Evolutionary conservation across 208 protist species (phyloP), one percentile per base, ranked within the genome.

Genomic region (Leishmania amazonensis): DNA sequence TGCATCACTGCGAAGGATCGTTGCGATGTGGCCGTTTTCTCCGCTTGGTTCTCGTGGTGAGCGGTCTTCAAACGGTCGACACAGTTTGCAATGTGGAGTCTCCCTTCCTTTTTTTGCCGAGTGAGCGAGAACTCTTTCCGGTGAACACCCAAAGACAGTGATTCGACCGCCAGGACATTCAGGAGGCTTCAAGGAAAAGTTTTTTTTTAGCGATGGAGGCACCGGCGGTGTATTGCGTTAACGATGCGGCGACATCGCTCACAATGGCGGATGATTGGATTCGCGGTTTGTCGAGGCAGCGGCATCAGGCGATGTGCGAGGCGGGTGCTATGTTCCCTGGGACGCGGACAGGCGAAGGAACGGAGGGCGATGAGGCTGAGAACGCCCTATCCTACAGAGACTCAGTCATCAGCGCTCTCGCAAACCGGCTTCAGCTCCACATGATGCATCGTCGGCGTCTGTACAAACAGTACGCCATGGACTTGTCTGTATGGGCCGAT

Each of bases 401-500:
- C 35, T 45, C 31, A 21, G 0, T 0, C 65, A n/a, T 1, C 19
- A 24, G 15, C 1, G 15, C 3, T 7, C 40, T 2, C 38, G 47
- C 65, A 8, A 45, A 83, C 57, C 47, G 51, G 24, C 40, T 84
- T 4, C 51, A 35, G 4, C 68, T 96, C 0, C 88, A 96, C 77
- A 83, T 86, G 42, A 60, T 85, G 74, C 94, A 96, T 68, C 87
- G 91, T 24, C 86, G 92, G 0, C 80, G 86, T 4, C 76, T 92
- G 11, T 97, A 96, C 77, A 86, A 86, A 28, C 82, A 91, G 21
- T 87, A 90, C 57, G 93, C 93, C 19, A 57, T 78, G 11, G 78
- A 92, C 24, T 89, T 97, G 17, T 92, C 89, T 15, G 76, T 88
- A 49, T 75, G 90, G 70, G 91, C 94, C 3, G 94, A 97, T 65